Base-by-base conservation (phyloP, 1,284 basidiomycete genomes). In the Sphaerobolus stellatus region DNA sequence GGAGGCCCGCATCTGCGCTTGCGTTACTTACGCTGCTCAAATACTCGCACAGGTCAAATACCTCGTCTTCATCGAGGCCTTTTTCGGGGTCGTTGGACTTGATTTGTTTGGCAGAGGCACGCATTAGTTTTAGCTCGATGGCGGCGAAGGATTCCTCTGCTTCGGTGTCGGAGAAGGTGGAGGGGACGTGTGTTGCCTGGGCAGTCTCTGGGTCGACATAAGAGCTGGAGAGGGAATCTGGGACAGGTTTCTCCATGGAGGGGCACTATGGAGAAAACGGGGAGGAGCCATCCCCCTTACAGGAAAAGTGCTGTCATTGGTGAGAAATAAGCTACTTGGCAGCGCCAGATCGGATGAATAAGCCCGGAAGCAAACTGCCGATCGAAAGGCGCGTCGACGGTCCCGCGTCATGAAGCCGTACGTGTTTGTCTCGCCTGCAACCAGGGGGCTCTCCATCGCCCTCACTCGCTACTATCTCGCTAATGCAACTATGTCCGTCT, bases 11-110 rank as follows among this genome's bases (percentile, higher is more conserved):
- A 27, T 75, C 68, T 58, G 91, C 83, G 54, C 80, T 75, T 5
- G 80, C 80, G 56, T 86, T 81, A 61, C 86, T 85, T 27, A 81
- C 83, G 2, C 83, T 82, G 8, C 81, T 77, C n/a, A 96, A 78
- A 63, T 90, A 92, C 50, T 88, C 87, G 28, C 82, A 80, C 7
- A 95, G 78, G 68, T 92, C 81, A 63, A 92, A 92, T 33, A 64
- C 64, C 38, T 71, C 68, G 31, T 71, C 76, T 22, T 61, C 60
- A 9, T 66, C 58, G 13, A 61, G 54, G 7, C 71, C 78, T 60
- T 83, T 80, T 63, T 85, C 81, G 33, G 76, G 45, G 60, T 86
- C 82, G 47, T 54, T 56, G 29, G 66, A 54, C 14, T 65, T 65
- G 20, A 8, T 43, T 30, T 20, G 33, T 30, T 38, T 38, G 5